Percentiles rank a stretch among this genome's conserved stretches.
Conservation (phyloP, 345 rosid species). For the Crucihimalaya himalaica region DNA sequence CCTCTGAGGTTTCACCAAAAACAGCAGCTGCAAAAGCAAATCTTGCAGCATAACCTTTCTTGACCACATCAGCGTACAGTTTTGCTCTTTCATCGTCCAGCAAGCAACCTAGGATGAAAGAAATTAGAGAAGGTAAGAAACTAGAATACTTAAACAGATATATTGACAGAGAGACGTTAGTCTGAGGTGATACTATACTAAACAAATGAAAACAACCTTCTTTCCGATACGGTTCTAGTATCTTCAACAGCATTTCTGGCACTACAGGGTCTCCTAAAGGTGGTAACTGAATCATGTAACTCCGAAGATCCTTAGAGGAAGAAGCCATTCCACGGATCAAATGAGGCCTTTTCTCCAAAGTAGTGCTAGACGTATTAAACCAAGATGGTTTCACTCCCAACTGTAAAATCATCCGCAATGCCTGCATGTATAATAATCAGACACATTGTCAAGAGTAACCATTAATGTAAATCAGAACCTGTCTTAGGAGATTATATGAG, state of each 20-base stretch:
- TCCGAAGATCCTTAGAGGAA: slow-evolving; percentile 74
- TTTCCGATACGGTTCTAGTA: slow-evolving; percentile 83
- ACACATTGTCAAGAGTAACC: slow-evolving; percentile 25
- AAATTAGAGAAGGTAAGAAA: slow-evolving; percentile 33
- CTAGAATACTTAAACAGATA: slow-evolving; percentile 14
- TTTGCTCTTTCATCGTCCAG: slow-evolving; percentile 88
- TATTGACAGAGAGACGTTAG: slow-evolving; percentile 10
- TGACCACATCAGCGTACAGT: slow-evolving; percentile 77
- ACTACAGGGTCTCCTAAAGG: slow-evolving; percentile 84
- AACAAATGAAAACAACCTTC: slow-evolving; percentile 55
- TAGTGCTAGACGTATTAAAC: slow-evolving; percentile 83
- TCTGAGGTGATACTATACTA: slow-evolving; percentile 18
- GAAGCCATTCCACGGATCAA: slow-evolving; percentile 70
- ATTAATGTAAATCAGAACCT: slow-evolving; percentile 15
- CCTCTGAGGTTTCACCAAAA: slow-evolving; percentile 88
- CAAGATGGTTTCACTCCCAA: slow-evolving; percentile 95
- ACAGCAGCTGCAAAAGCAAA: slow-evolving; percentile 97
- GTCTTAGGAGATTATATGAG: background rate
- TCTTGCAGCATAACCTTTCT: slow-evolving; percentile 78
- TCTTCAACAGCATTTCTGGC: slow-evolving; percentile 96
- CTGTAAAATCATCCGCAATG: slow-evolving; percentile 92
- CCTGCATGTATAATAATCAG: slow-evolving; percentile 51
- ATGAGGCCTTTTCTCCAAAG: slow-evolving; percentile 74
- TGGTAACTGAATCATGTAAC: slow-evolving; percentile 84
- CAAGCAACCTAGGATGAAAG: slow-evolving; percentile 64